Conservation (phyloP, 768 basidiomycete species). For the Suillus subluteus region DNA sequence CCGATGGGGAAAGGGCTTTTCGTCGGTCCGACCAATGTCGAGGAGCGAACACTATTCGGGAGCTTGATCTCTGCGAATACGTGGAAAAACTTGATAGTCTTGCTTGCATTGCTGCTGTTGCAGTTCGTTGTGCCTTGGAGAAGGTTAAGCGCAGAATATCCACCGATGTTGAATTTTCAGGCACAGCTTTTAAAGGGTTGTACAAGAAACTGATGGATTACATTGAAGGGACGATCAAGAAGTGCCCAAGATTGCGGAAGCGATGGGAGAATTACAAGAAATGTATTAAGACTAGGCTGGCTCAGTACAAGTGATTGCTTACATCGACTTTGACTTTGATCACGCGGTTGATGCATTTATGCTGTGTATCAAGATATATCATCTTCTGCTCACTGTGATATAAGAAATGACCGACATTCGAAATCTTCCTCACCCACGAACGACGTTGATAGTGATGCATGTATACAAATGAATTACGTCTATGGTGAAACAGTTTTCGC, state of each 20-base stretch:
- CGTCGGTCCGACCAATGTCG: no score
- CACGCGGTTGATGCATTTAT: not conserved
- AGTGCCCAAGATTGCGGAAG: not conserved
- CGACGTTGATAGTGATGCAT: no score
- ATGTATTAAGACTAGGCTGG: not conserved
- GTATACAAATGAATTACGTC: no score
- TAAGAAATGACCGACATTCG: no score
- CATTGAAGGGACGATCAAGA: not conserved
- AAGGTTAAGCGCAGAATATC: not conserved
- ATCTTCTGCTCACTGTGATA: no score
- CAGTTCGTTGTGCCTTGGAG: not conserved
- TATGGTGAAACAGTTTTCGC: no score
- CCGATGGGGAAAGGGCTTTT: no score
- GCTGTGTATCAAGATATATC: not conserved
- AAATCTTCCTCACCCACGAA: no score
- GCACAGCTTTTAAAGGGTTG: not conserved
- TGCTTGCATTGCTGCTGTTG: not conserved
- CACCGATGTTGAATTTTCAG: not conserved
- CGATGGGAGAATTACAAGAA: not conserved
- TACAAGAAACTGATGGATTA: not conserved
- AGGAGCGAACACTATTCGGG: not conserved
- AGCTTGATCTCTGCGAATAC: not conserved
- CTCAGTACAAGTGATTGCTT: not conserved
- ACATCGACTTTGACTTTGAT: not conserved
- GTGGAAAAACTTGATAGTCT: not conserved